phyloP scores from a whole-genome alignment of 352 stramenopile genomes.

The Globisporangium alternatum region DNA sequence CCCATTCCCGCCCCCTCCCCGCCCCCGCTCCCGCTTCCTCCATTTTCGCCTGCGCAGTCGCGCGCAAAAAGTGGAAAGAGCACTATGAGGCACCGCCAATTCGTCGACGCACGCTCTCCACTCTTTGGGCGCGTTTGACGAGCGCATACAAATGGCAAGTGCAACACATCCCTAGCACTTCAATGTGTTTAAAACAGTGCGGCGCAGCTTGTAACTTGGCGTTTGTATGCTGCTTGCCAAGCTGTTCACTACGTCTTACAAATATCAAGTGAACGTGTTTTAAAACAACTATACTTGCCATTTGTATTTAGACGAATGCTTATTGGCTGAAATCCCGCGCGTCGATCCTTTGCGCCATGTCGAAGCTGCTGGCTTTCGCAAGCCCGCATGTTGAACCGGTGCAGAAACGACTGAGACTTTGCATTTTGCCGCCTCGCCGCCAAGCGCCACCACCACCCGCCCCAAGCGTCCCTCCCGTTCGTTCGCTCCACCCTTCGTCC shows the following conservation, averaged over 20 bases:
- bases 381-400: neutral
- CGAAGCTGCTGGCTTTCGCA: slow-evolving; percentile 4
- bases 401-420: slow-evolving; percentile 33
- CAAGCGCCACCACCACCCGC: slow-evolving; percentile 24
- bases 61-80: slow-evolving; percentile 73
- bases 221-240: neutral
- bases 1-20: neutral
- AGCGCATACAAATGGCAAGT: neutral
- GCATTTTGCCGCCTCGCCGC: slow-evolving; percentile 33
- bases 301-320: neutral
- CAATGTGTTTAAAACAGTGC: slow-evolving; percentile 7
- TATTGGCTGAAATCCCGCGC: slow-evolving; percentile 3
- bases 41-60: slow-evolving; percentile 32
- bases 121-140: slow-evolving; percentile 26
- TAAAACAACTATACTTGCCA: neutral
- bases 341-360: slow-evolving; percentile 10
- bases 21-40: slow-evolving; percentile 2
- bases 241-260: neutral
- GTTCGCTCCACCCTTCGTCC: slow-evolving; percentile 19
- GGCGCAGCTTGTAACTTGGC: neutral
- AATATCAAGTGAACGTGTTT: neutral
- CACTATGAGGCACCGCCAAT: slow-evolving; percentile 28
- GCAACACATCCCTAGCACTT: neutral
- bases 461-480: slow-evolving; percentile 7
- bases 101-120: slow-evolving; percentile 52